A percentile compares a stretch with the other conserved stretches of the same genome.
phyloP scores from a whole-genome alignment of 768 basidiomycete species.

The Psilocybe cubensis region DNA sequence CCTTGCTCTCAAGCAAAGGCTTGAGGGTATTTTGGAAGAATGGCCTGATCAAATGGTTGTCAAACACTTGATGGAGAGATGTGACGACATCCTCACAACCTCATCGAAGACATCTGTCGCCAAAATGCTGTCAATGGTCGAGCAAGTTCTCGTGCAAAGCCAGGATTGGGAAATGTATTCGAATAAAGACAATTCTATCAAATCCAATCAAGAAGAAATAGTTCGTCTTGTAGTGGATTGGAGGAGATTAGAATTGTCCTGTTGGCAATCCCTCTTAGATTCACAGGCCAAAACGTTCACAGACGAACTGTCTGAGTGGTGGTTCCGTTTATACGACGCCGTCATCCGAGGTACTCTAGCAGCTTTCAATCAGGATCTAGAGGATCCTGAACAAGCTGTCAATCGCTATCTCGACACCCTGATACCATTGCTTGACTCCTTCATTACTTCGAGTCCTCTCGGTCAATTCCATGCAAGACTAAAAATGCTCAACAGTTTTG shows the following conservation, averaged over 20 bases:
- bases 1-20: slow-evolving; percentile 49
- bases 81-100: slow-evolving; percentile 64
- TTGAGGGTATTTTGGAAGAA: slow-evolving; percentile 63
- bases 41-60: slow-evolving; percentile 99
- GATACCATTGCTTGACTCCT: slow-evolving; percentile 80
- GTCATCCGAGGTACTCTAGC: slow-evolving; percentile 64
- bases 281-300: slow-evolving; percentile 65
- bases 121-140: slow-evolving; percentile 78
- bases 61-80: slow-evolving; percentile 78
- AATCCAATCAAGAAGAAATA: slow-evolving; percentile 63
- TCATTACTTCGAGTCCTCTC: slow-evolving; percentile 72
- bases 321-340: slow-evolving; percentile 89
- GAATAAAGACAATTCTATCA: slow-evolving; percentile 87
- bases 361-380: slow-evolving; percentile 42
- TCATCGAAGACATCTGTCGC: slow-evolving; percentile 76
- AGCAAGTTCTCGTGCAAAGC: slow-evolving; percentile 82
- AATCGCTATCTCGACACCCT: slow-evolving; percentile 64
- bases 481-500: slow-evolving; percentile 70
- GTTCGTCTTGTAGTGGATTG: slow-evolving; percentile 82
- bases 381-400: slow-evolving; percentile 34
- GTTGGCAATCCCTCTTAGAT: slow-evolving; percentile 83
- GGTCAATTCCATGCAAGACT: slow-evolving; percentile 83
- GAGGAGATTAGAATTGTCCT: slow-evolving; percentile 87
- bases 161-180: slow-evolving; percentile 98
- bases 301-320: slow-evolving; percentile 63